A percentile compares a stretch with the other conserved stretches of the same genome.
Conservation (phyloP, 1,284 basidiomycete species). For the Moniliophthora roreri region DNA sequence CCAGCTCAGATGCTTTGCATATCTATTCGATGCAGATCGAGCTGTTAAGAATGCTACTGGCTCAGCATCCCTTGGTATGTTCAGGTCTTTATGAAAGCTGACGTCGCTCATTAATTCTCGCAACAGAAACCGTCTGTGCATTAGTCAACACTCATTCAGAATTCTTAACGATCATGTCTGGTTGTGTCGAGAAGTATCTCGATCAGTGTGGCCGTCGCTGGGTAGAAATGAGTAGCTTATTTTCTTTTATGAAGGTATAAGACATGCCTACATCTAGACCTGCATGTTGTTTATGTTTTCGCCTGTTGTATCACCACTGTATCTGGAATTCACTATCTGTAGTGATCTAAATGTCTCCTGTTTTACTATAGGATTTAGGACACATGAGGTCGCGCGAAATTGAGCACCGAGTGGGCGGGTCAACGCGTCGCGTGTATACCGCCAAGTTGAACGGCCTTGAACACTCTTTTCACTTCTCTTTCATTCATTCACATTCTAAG, state of each 20-base stretch:
- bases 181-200: conserved; percentile 75
- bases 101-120: conserved; percentile 5
- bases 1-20: conserved; percentile 81
- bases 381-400: no score
- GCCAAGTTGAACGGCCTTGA: no score
- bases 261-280: no score
- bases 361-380: no score
- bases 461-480: no score
- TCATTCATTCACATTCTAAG: no score
- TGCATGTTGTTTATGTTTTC: no score
- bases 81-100: background rate
- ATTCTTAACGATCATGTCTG: conserved; percentile 53
- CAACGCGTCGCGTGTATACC: no score
- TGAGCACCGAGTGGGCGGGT: no score
- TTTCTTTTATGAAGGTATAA: conserved; percentile 73
- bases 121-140: conserved; percentile 54
- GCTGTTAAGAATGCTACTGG: conserved; percentile 53
- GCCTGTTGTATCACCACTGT: no score
- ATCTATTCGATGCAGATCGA: conserved; percentile 76
- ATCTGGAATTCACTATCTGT: no score
- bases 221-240: conserved; percentile 78
- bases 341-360: no score
- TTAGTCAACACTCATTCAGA: conserved; percentile 48
- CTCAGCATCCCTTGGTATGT: conserved; percentile 44
- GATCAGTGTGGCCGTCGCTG: conserved; percentile 83